Evolutionary conservation across 768 basidiomycete species (phyloP), one percentile per base, ranked within the genome.

Genomic region (Myochromella boudieri): DNA sequence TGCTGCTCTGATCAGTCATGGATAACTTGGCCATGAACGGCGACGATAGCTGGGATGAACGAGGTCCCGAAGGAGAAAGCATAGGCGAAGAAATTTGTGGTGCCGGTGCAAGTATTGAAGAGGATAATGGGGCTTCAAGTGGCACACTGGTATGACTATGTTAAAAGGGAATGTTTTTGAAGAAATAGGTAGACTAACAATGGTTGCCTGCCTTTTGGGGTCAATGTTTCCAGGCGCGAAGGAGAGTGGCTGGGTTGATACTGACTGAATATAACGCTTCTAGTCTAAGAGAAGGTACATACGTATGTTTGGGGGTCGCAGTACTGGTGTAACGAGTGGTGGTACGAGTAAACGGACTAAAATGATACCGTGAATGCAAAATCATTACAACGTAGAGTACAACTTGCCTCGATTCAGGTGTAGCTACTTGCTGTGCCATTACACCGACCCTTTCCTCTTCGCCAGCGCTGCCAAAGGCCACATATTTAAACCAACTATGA

Each of bases 351-450:
- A 59, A 46, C 6, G 57, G 56, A 39, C 60, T 61, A 32, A 6
- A n/a, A 8, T 36, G 12, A 28, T 33, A 32, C 3, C 34, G 18
- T 42, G 14, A n/a, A 26, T 43, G 25, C 58, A 17, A 37, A 37
- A 43, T 27, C 38, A 25, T 38, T 33, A 37, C 27, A 9, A 31
- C 38, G 41, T 36, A 9, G 36, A 10, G 11, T 2, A 21, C 18
- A 37, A 46, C 58, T 52, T 24, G 71, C 76, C 75, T 78, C 32
- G 75, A 73, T 52, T 75, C 73, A 32, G 76, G 76, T 3, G 76
- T 78, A 43, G 69, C 56, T 44, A 64, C 69, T 56, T 73, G 73
- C 34, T 67, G 69, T 28, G 63, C 62, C 37, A 46, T 49, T 9
- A 54, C 38, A 45, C 41, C 52, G 36, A 36, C 36, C 11, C 49